A percentile compares a stretch with the other conserved stretches of the same genome.
Evolutionary conservation across 148 eudicot genomes (phyloP).

Genomic region (Arctostaphylos glauca): DNA sequence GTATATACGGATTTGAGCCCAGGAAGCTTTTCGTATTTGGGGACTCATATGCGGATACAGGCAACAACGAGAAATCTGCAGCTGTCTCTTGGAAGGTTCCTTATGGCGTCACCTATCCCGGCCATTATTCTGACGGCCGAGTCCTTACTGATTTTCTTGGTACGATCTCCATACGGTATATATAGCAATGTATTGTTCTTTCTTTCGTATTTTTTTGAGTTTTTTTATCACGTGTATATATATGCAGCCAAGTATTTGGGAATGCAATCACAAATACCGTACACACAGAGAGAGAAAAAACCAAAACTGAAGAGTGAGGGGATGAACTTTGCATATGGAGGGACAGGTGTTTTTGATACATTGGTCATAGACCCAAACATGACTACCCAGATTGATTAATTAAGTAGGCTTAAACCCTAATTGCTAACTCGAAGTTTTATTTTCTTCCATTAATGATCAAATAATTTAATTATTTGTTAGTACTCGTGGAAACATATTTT

Average conservation of each 20-base stretch:
- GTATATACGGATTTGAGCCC: not conserved
- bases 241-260: slow-evolving; percentile 53
- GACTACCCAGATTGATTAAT: slow-evolving; percentile 65
- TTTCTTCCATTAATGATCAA: too few species aligned
- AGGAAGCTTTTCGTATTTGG: slow-evolving; percentile 75
- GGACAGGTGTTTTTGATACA: slow-evolving; percentile 67
- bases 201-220: not conserved
- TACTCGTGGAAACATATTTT: too few species aligned
- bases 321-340: slow-evolving; percentile 77
- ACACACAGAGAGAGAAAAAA: slow-evolving; percentile 27
- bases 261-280: slow-evolving; percentile 50
- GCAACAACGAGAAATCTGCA: slow-evolving; percentile 34
- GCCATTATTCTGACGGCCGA: slow-evolving; percentile 71
- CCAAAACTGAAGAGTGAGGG: slow-evolving; percentile 31
- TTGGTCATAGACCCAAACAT: slow-evolving; percentile 56
- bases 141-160: slow-evolving; percentile 79
- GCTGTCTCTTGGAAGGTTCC: slow-evolving; percentile 58
- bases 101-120: slow-evolving; percentile 72
- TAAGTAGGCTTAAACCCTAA: too few species aligned
- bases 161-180: not conserved
- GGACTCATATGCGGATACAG: slow-evolving; percentile 85
- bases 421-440: too few species aligned
- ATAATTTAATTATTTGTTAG: too few species aligned
- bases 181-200: not conserved
- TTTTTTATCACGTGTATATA: not conserved